Evolutionary conservation across 2,329 filamentous ascomycete genomes (phyloP), one percentile per base, ranked within the genome.

Genomic region (Ophiostoma australiae): DNA sequence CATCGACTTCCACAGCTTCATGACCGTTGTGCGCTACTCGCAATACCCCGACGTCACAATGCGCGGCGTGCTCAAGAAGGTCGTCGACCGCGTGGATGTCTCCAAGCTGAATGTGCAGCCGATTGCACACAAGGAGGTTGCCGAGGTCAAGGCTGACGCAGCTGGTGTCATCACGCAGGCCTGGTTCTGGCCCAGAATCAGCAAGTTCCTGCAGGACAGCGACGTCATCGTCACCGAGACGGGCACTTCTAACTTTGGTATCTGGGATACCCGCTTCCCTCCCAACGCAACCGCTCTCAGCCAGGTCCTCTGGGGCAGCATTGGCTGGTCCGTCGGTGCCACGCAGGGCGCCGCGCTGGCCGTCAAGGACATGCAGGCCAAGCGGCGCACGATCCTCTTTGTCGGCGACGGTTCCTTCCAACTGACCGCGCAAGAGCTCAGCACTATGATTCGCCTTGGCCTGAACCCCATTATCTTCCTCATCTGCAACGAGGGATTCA

Each of bases 381-480:
- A 71, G 27, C 81, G 87, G 35, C 84, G 93, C 72, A 93, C 91
- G 0, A 89, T 97, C 66, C 83, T 97, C 52, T 94, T 96, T 77
- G 92, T 93, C n/a, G 93, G 93, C 33, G 93, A 97, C 76, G 93
- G 93, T 37, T 92, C 89, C 71, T 89, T 96, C 80, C 92, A 97
- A 78, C 84, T 97, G 72, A 96, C 92, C 0, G 90, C 87, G 0
- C 93, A 97, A 78, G 93, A 95, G 80, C 78, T 97, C 74, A 91
- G 89, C 79, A 95, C 92, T 13, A 94, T 97, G 85, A 87, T 97
- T 74, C 86, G 89, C 39, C 89, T 91, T 72, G 84, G 86, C 33
- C 82, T 97, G 71, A 89, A 90, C 73, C 87, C 91, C 27, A 94
- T 93, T 76, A 89, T 97, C 33, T 94, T 97, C 78, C 84, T 95